Evolutionary conservation across 2,329 filamentous ascomycete genomes (phyloP), one percentile per base, ranked within the genome.

Genomic region (Cercospora sp.): DNA sequence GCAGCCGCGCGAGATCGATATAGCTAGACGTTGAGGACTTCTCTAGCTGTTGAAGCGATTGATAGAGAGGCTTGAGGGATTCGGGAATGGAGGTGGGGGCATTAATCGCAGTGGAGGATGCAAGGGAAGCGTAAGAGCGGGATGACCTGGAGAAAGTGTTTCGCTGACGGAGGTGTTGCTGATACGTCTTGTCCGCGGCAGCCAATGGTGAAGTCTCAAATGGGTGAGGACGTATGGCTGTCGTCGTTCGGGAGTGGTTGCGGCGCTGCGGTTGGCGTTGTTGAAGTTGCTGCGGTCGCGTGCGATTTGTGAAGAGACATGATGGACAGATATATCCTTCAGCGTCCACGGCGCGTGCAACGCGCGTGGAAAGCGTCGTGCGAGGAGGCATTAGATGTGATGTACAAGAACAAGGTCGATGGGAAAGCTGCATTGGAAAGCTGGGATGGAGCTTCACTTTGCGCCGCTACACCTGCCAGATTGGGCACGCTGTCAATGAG

Each of bases 1-100:
- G 89, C 57, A 94, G 77, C 65, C 90, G 85, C 32, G 90, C 88
- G n/a, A 90, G 84, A 74, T 90, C 90, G 63, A 91, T 84, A 73
- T 89, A 85, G 67, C 84, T 85, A 26, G 87, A 84, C 1, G 88
- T 87, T 60, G 86, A 81, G 62, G 49, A 55, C 21, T 85, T 86
- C 73, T 90, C 85, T 2, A 94, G 82, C 24, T 86, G 84, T 1
- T 84, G 78, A 0, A 94, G 82, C 2, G 87, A 82, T 53, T 84
- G 79, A 70, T 90, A 84, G 5, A 92, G 85, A 71, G 90, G 85
- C 65, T 80, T 79, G 70, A 85, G 83, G 24, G 77, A 78, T n/a
- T 81, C 73, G 0, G 87, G 86, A 2, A 89, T 83, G 28, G 83
- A 83, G 34, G 82, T 82, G 7, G 82, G 82, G 13, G 83, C 82